Evolutionary conservation across 176 grass and related monocot species (phyloP).

Genomic region (Aegilops speltoides): DNA sequence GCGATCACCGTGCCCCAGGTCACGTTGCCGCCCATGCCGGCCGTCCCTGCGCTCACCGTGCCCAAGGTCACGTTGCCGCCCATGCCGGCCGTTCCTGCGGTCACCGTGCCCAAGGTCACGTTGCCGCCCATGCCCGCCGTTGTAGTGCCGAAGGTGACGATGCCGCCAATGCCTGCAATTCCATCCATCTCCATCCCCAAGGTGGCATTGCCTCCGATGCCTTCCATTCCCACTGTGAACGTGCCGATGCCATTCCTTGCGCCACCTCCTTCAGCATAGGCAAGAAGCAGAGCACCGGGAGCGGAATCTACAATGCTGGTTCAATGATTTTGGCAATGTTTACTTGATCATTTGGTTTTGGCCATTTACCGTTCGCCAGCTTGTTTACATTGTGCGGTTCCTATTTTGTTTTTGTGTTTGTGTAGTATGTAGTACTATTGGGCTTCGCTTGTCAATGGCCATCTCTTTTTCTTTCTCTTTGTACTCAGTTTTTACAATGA

Average conservation of each 20-base stretch:
- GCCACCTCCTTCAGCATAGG: constrained; percentile 15
- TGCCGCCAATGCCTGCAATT: constrained; percentile 7
- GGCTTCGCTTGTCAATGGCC: background rate
- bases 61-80: constrained; percentile 1
- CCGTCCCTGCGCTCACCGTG: background rate
- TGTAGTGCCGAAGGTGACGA: constrained; percentile 18
- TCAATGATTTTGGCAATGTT: background rate
- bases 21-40: background rate
- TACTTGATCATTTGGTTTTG: background rate
- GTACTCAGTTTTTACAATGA: background rate
- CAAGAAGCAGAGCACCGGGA: background rate
- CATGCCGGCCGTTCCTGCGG: background rate
- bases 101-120: background rate
- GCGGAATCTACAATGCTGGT: background rate
- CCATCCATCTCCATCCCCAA: constrained; percentile 12
- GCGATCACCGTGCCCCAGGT: background rate
- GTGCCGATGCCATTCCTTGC: constrained; percentile 3
- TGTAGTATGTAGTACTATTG: background rate
- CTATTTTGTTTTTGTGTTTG: background rate
- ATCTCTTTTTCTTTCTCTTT: background rate
- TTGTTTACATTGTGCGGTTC: background rate
- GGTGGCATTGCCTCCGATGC: background rate
- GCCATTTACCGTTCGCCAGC: background rate
- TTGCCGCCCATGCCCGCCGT: constrained; percentile 1
- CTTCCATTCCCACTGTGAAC: background rate